phyloP scores from a whole-genome alignment of 2,329 filamentous ascomycete genomes.

The Colletotrichum zoysiae region DNA sequence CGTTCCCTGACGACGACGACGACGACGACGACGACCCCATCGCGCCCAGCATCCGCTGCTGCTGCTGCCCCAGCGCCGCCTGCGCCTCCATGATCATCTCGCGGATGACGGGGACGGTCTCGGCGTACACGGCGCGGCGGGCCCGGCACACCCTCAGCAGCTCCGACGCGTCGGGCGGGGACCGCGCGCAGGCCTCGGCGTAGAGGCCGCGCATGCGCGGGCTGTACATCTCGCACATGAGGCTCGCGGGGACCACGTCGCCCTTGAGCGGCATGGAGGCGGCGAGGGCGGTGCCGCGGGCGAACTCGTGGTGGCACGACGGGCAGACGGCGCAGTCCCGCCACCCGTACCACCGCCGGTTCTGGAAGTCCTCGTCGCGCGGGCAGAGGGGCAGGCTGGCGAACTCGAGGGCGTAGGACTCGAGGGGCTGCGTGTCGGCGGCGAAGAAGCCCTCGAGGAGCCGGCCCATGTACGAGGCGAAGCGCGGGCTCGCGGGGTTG shows the following conservation, averaged over 20 bases:
- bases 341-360: conserved; percentile 54
- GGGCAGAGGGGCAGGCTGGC: conserved; percentile 48
- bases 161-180: conserved; percentile 42
- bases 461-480: conserved; percentile 43
- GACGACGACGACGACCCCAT: conserved; percentile 42
- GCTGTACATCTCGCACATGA: conserved; percentile 55
- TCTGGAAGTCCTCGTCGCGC: conserved; percentile 45
- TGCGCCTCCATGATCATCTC: conserved; percentile 47
- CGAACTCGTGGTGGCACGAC: conserved; percentile 53
- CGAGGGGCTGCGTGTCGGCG: conserved; percentile 46
- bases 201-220: conserved; percentile 53
- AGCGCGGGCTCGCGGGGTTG: conserved; percentile 49
- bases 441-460: conserved; percentile 49
- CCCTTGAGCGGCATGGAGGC: conserved; percentile 48
- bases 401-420: conserved; percentile 48
- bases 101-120: conserved; percentile 49
- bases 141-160: conserved; percentile 47
- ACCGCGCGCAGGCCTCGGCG: conserved; percentile 46
- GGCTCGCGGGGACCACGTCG: conserved; percentile 35
- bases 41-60: conserved; percentile 43
- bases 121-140: conserved; percentile 48
- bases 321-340: conserved; percentile 51
- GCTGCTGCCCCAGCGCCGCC: conserved; percentile 46
- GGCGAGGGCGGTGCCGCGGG: conserved; percentile 47
- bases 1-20: conserved; percentile 41